These are phyloP conservation scores for Penicillium psychrofluorescens DNA, from an alignment of 495 filamentous ascomycete species.

Conservation along the genomic window DNA sequence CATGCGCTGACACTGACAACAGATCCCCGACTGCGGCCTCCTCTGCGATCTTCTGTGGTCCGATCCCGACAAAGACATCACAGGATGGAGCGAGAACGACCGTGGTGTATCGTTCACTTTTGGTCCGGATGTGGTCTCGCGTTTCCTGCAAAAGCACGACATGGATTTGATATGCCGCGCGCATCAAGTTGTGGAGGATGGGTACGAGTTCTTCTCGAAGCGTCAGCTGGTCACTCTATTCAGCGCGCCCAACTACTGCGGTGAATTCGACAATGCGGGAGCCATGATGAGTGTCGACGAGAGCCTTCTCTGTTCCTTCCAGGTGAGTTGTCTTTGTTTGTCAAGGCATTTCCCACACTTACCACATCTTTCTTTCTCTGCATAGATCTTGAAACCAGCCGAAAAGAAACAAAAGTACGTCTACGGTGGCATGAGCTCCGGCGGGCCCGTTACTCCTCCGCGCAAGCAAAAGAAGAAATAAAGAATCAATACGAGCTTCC, in stretches of 20 bases:
- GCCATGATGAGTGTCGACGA: conserved; percentile 99
- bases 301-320: conserved; percentile 96
- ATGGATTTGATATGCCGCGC: conserved; percentile 99
- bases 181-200: conserved; percentile 98
- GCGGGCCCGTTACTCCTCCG: conserved; percentile 82
- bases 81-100: conserved; percentile 99
- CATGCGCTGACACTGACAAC: conserved; percentile 40
- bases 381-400: conserved; percentile 94
- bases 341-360: neutral
- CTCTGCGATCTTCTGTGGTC: conserved; percentile 98
- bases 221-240: conserved; percentile 95
- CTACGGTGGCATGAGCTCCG: conserved; percentile 78
- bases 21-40: conserved; percentile 98
- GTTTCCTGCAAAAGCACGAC: conserved; percentile 98
- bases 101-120: conserved; percentile 98
- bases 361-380: conserved; percentile 1
- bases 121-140: conserved; percentile 96
- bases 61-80: conserved; percentile 98
- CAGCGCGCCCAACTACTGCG: conserved; percentile 98
- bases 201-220: conserved; percentile 99
- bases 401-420: conserved; percentile 99
- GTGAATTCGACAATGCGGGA: conserved; percentile 98
- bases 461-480: conserved; percentile 86
- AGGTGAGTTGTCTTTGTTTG: conserved; percentile 47
- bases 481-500: conserved; percentile 75